Conservation (phyloP, 1,284 basidiomycete species). For the Meripilus lineatus region DNA sequence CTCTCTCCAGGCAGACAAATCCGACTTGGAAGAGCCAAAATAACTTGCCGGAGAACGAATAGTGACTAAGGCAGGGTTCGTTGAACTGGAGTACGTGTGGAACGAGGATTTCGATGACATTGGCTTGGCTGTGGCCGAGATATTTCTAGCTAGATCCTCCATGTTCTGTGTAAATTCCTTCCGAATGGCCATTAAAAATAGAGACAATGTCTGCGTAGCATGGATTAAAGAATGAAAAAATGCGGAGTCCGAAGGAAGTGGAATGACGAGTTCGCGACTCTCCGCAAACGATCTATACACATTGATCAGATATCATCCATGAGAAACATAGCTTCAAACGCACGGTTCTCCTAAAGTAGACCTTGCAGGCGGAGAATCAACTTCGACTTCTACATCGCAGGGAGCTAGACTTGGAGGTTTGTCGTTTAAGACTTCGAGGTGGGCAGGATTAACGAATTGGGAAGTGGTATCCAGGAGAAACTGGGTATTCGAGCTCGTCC, state of each 20-base stretch:
- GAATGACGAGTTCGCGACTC: conserved; percentile 71
- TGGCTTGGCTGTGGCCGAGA: conserved; percentile 60
- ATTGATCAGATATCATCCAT: too few relatives aligned
- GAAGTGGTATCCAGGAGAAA: background rate
- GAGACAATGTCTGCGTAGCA: conserved; percentile 67
- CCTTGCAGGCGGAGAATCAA: background rate
- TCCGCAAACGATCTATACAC: too few relatives aligned
- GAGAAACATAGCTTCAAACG: too few relatives aligned
- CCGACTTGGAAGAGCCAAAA: conserved; percentile 37
- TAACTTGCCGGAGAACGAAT: conserved; percentile 13
- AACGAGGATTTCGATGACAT: conserved; percentile 42
- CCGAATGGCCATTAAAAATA: conserved; percentile 60
- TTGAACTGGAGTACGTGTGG: conserved; percentile 41
- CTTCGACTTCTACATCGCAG: background rate
- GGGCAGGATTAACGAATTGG: too few relatives aligned
- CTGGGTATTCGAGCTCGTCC: conserved; percentile 1
- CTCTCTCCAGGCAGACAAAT: conserved; percentile 91
- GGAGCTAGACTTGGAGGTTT: background rate
- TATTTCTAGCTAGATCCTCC: conserved; percentile 50
- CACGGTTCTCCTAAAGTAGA: too few relatives aligned
- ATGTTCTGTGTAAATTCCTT: conserved; percentile 64
- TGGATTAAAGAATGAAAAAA: conserved; percentile 81
- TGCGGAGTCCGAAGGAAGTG: conserved; percentile 73
- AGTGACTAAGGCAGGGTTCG: conserved; percentile 33
- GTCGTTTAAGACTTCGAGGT: background rate